A percentile compares a stretch with the other conserved stretches of the same genome.
Conservation (phyloP, 768 basidiomycete species). For the Daedalea quercina region DNA sequence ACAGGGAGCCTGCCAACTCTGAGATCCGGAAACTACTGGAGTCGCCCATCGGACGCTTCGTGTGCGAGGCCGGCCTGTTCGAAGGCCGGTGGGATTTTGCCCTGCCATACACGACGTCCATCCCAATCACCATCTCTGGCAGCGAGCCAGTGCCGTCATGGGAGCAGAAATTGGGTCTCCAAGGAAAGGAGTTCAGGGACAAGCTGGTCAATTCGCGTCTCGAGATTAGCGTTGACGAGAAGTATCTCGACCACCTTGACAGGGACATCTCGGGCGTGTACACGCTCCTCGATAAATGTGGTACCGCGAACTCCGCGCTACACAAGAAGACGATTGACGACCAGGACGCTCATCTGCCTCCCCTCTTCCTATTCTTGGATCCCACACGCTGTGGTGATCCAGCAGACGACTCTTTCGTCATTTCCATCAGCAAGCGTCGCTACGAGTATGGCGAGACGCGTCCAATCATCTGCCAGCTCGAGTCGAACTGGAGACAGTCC, state of each 20-base stretch:
- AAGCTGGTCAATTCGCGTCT: constrained; percentile 63
- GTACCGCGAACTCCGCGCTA: constrained; percentile 79
- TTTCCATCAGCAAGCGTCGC: constrained; percentile 72
- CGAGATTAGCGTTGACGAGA: constrained; percentile 49
- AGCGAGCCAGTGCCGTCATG: constrained; percentile 73
- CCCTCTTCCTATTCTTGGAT: constrained; percentile 79
- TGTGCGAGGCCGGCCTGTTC: constrained; percentile 51
- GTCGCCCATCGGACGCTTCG: constrained; percentile 70
- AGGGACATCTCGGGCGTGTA: constrained; percentile 81
- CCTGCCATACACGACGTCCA: constrained; percentile 50
- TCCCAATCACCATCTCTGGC: constrained; percentile 59
- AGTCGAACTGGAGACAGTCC: constrained; percentile 74
- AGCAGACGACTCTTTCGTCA: constrained; percentile 75
- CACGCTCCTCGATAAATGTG: constrained; percentile 75
- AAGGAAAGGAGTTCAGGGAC: constrained; percentile 55
- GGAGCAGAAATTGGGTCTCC: constrained; percentile 76
- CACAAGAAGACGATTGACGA: constrained; percentile 51
- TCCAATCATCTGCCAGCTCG: constrained; percentile 68
- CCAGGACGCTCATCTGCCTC: constrained; percentile 45
- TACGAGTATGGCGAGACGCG: constrained; percentile 79
- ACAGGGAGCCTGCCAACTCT: constrained; percentile 67
- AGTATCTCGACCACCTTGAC: constrained; percentile 49
- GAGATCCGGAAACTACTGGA: constrained; percentile 65
- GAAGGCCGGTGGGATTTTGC: constrained; percentile 76
- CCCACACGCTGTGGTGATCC: constrained; percentile 74